These are phyloP conservation scores for Populus deltoides DNA, from an alignment of 345 rosid species.

Conservation along the genomic window DNA sequence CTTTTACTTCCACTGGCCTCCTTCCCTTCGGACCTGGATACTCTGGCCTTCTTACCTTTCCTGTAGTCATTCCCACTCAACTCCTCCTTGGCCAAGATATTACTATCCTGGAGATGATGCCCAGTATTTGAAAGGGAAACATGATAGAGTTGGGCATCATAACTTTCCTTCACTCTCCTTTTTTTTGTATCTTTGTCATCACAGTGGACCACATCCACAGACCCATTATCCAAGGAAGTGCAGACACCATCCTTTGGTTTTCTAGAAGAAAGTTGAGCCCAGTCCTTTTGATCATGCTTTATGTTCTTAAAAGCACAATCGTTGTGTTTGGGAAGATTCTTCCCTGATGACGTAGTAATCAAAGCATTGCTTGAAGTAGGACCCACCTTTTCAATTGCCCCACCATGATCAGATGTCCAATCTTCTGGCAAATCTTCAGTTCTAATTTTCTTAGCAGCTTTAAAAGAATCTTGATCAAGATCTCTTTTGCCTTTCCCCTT, in stretches of 20 bases:
- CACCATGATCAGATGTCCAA: conserved; percentile 43
- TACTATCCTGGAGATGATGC: conserved; percentile 33
- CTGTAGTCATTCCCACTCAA: conserved; percentile 51
- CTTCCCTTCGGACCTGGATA: conserved; percentile 52
- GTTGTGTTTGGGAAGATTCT: conserved; percentile 39
- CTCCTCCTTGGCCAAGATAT: conserved; percentile 37
- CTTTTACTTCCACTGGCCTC: conserved; percentile 57
- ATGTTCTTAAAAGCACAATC: conserved; percentile 37
- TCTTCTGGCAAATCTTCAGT: conserved; percentile 48
- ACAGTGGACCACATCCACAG: conserved; percentile 41
- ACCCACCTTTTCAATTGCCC: conserved; percentile 35
- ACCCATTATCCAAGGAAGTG: conserved; percentile 41
- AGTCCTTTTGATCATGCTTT: conserved; percentile 37
- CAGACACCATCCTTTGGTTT: conserved; percentile 40
- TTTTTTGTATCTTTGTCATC: conserved; percentile 46
- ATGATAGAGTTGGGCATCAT: conserved; percentile 30
- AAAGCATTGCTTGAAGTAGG: conserved; percentile 51
- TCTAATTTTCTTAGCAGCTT: conserved; percentile 63
- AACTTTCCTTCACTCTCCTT: conserved; percentile 57
- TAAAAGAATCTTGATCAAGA: conserved; percentile 45
- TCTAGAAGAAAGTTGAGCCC: conserved; percentile 37
- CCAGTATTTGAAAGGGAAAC: conserved; percentile 25
- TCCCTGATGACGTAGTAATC: conserved; percentile 40
- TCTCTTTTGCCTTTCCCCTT: conserved; percentile 60
- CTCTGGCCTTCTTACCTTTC: conserved; percentile 61